These are phyloP conservation scores for Trifolium dubium DNA, from an alignment of 306 rosid genomes.

Conservation along the genomic window DNA sequence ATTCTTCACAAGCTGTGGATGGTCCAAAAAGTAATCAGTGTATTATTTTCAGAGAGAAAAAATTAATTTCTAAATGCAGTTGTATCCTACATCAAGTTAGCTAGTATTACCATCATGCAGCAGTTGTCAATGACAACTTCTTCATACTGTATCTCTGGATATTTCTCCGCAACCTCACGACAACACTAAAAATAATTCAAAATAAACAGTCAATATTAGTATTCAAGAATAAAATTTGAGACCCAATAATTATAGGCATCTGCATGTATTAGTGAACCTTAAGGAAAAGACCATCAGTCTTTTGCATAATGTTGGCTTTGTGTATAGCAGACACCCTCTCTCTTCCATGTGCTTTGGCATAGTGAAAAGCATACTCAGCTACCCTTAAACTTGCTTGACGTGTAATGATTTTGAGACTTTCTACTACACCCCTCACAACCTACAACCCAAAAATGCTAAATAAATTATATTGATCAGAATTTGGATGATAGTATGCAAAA, in stretches of 20 bases:
- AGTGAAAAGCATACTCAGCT: constrained; percentile 98
- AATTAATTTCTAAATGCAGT: constrained; percentile 34
- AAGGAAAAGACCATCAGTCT: constrained; percentile 93
- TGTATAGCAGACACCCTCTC: constrained; percentile 96
- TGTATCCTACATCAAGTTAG: constrained; percentile 23
- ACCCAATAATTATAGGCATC: constrained; percentile 7
- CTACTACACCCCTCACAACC: constrained; percentile 99
- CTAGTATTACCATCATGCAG: constrained; percentile 88
- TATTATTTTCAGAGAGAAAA: constrained; percentile 23
- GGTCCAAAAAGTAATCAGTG: constrained; percentile 24
- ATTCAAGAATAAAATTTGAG: constrained; percentile 14
- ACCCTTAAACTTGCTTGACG: constrained; percentile 99
- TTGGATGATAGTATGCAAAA: constrained; percentile 3
- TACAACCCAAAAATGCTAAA: constrained; percentile 48
- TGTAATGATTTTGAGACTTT: constrained; percentile 96
- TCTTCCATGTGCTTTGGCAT: constrained; percentile 95
- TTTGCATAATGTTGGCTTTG: constrained; percentile 99
- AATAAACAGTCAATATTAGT: constrained; percentile 14
- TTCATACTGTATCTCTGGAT: constrained; percentile 91
- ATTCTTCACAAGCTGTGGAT: constrained; percentile 92
- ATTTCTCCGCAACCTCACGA: constrained; percentile 97
- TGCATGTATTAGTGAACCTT: constrained; percentile 39
- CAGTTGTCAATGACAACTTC: constrained; percentile 99
- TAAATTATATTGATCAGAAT: constrained; percentile 27
- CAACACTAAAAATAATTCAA: constrained; percentile 72